Evolutionary conservation across 768 basidiomycete species (phyloP), one percentile per base, ranked within the genome.

Genomic region (Suillus fuscotomentosus): DNA sequence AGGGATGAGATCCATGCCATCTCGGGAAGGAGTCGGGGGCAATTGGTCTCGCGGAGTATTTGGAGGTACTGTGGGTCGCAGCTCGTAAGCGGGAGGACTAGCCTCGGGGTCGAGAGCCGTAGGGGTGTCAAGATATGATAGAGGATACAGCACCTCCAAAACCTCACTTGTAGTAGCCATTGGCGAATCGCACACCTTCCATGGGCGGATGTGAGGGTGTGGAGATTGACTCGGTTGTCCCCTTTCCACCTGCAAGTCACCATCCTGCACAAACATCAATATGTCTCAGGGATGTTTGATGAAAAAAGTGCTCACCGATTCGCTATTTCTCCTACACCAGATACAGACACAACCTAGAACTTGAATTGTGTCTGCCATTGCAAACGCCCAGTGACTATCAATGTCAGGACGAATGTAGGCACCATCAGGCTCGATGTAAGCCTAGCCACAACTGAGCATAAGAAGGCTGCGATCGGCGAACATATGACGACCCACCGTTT

Each of bases 141-240:
- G 65, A 6, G 74, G 66, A 54, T 77, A 77, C 13, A 77, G 48
- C 6, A 75, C 66, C n/a, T 75, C 66, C 39, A 73, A 61, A 41
- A 75, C 50, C 43, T 65, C 70, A 27, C 64, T 63, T 22, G 65
- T 65, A 1, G 75, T 63, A 57, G 75, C 73, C 48, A 73, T 31
- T 22, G 53, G 14, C 8, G 53, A 55, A 36, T 8, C 4, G 3
- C 6, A 27, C n/a, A 38, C 27, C 34, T 38, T 48, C 50, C 48
- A 5, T n/a, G 31, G 36, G 11, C n/a, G 65, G 9, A 64, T 53
- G 27, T 5, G 22, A 11, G 59, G 13, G 5, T 31, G 36, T 39
- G 51, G n/a, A 38, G n/a, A n/a, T 15, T 38, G 15, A 14, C 10
- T 20, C 6, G 45, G 53, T 10, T 10, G 27, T 2, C 51, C 27